These are phyloP conservation scores for Suhomyces atakaporum DNA, from an alignment of 1,139 yeast genomes.

Conservation along the genomic window DNA sequence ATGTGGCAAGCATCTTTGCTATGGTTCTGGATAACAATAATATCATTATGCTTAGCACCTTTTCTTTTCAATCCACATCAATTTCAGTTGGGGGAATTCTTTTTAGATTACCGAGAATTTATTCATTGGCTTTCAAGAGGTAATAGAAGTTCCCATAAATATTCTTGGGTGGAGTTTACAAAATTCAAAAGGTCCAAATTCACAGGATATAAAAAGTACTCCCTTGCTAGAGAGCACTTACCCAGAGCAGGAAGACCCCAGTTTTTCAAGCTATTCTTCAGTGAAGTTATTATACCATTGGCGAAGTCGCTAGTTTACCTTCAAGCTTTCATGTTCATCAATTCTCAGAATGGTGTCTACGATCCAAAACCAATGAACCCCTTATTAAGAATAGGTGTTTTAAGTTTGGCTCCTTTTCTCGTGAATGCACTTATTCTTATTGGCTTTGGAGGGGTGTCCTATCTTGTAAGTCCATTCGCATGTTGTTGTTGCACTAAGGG, in stretches of 20 bases:
- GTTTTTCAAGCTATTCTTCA: conserved; percentile 49
- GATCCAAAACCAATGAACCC: conserved; percentile 52
- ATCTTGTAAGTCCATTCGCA: conserved; percentile 44
- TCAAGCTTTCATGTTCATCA: conserved; percentile 67
- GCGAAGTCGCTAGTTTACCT: conserved; percentile 44
- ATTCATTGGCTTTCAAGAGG: conserved; percentile 73
- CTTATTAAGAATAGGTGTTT: conserved; percentile 50
- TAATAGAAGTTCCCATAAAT: conserved; percentile 47
- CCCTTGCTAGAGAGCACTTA: not conserved
- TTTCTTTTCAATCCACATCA: conserved; percentile 87
- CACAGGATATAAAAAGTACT: conserved; percentile 65
- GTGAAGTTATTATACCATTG: conserved; percentile 56
- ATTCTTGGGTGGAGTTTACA: conserved; percentile 55
- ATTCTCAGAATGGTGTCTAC: conserved; percentile 66
- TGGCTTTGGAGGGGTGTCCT: conserved; percentile 36
- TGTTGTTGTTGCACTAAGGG: conserved; percentile 36
- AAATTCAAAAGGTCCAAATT: conserved; percentile 51
- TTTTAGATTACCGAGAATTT: conserved; percentile 67
- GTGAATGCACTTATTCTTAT: conserved; percentile 47
- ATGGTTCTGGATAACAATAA: conserved; percentile 82
- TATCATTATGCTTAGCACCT: conserved; percentile 76
- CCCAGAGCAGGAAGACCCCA: conserved; percentile 42
- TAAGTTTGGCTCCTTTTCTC: conserved; percentile 55
- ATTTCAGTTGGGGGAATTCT: conserved; percentile 66
- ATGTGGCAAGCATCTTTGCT: conserved; percentile 77